Conservation (phyloP, 345 rosid species). For the Moringa oleifera region DNA sequence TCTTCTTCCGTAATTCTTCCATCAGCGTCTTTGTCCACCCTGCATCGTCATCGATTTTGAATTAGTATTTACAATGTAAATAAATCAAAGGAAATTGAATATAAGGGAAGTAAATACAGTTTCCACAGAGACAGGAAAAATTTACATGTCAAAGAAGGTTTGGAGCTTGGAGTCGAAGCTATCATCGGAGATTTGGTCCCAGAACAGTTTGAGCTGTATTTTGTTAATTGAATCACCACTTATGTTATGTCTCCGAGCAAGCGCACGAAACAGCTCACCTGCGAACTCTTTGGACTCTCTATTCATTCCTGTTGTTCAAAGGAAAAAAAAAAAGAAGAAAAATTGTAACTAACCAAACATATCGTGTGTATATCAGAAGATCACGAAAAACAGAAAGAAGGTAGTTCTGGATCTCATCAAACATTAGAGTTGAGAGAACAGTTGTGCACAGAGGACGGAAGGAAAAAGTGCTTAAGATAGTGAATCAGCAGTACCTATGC, state of each 20-base stretch:
- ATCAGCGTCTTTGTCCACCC: slow-evolving; percentile 80
- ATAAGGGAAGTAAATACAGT: neutral
- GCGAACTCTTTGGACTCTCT: slow-evolving; percentile 87
- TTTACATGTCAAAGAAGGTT: slow-evolving; percentile 84
- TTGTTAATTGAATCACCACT: slow-evolving; percentile 60
- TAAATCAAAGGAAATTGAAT: too few relatives aligned
- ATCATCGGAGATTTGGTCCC: slow-evolving; percentile 80
- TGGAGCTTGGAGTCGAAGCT: slow-evolving; percentile 91
- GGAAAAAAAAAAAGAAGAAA: neutral
- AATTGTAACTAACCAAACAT: neutral
- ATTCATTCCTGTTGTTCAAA: slow-evolving; percentile 54
- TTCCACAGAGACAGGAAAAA: neutral
- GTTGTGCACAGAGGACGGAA: neutral
- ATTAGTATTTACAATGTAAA: too few relatives aligned
- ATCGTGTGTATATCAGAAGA: too few relatives aligned
- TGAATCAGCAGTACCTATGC: slow-evolving; percentile 45
- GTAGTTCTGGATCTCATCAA: too few relatives aligned
- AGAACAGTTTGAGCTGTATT: slow-evolving; percentile 55
- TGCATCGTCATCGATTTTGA: slow-evolving; percentile 20
- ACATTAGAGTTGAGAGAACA: too few relatives aligned
- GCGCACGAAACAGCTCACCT: slow-evolving; percentile 61
- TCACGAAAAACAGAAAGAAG: too few relatives aligned
- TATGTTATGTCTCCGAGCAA: slow-evolving; percentile 60
- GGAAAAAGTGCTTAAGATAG: neutral
- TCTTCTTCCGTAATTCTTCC: slow-evolving; percentile 86